phyloP scores from a whole-genome alignment of 345 rosid species.

The Euphorbia pulcherrima region DNA sequence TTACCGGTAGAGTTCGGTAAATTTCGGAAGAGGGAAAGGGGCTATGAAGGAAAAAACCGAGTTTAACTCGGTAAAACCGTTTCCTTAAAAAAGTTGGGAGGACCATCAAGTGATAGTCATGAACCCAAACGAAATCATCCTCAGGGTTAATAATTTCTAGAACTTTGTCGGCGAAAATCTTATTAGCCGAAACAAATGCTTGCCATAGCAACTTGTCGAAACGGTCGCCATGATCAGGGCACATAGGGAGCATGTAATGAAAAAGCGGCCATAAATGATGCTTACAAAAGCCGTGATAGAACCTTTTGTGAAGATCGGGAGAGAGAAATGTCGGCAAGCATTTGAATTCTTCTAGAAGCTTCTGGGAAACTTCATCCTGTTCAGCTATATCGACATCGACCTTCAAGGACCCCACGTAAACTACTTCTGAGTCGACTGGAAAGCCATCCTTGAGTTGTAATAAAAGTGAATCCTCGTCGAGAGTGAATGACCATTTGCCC shows the following conservation, averaged over 20 bases:
- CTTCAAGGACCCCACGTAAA: constrained; percentile 43
- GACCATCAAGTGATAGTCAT: constrained; percentile 49
- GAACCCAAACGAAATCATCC: constrained; percentile 45
- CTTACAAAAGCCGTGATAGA: constrained; percentile 45
- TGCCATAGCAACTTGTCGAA: constrained; percentile 41
- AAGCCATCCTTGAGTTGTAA: constrained; percentile 42
- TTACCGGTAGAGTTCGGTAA: constrained; percentile 40
- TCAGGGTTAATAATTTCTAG: constrained; percentile 42
- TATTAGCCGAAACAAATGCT: constrained; percentile 42
- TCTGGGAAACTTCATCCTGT: constrained; percentile 41
- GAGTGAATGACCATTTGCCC: constrained; percentile 34
- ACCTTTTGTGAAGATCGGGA: constrained; percentile 32
- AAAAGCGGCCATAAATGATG: constrained; percentile 52
- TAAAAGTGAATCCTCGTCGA: constrained; percentile 37
- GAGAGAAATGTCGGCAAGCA: constrained; percentile 47
- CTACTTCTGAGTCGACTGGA: constrained; percentile 27
- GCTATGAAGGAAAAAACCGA: constrained; percentile 50
- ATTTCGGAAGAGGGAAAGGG: constrained; percentile 50
- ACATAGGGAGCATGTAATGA: constrained; percentile 47
- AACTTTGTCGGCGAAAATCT: constrained; percentile 42
- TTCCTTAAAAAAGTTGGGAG: constrained; percentile 44
- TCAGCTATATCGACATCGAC: constrained; percentile 36
- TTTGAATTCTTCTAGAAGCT: constrained; percentile 37
- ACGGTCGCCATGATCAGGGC: constrained; percentile 33
- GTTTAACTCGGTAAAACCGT: constrained; percentile 35